Conservation (phyloP, 441 rosid species). For the Gossypium gossypioides region DNA sequence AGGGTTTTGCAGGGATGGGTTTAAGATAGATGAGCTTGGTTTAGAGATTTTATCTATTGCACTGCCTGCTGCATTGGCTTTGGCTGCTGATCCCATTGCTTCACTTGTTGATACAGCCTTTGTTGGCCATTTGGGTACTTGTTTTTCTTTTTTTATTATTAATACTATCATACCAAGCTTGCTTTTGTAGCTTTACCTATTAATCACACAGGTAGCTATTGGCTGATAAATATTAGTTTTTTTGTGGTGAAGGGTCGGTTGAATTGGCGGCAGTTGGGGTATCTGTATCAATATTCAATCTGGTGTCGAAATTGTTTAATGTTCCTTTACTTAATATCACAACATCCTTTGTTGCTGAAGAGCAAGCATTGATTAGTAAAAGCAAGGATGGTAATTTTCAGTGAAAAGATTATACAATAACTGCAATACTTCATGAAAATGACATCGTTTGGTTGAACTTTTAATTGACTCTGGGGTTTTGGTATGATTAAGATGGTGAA, state of each 20-base stretch:
- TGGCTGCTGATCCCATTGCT: constrained; percentile 85
- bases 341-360: constrained; percentile 86
- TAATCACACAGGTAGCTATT: neutral
- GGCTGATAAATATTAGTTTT: neutral
- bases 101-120: constrained; percentile 80
- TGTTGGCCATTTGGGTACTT: constrained; percentile 73
- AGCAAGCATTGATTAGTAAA: constrained; percentile 43
- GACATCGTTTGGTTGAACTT: neutral
- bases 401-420: neutral
- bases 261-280: constrained; percentile 92
- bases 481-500: constrained; percentile 22
- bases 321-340: constrained; percentile 82
- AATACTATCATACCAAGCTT: neutral
- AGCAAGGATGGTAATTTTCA: constrained; percentile 16
- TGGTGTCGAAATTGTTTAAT: constrained; percentile 76
- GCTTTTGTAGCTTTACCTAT: neutral
- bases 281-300: constrained; percentile 68
- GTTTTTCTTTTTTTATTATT: neutral
- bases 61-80: constrained; percentile 81
- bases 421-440: neutral
- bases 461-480: neutral
- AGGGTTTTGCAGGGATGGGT: constrained; percentile 23
- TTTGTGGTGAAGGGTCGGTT: constrained; percentile 47
- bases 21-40: constrained; percentile 50
- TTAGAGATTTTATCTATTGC: constrained; percentile 72